A percentile compares a stretch with the other conserved stretches of the same genome.
phyloP scores from a whole-genome alignment of 495 filamentous ascomycete species.

The Clohesyomyces aquaticus region DNA sequence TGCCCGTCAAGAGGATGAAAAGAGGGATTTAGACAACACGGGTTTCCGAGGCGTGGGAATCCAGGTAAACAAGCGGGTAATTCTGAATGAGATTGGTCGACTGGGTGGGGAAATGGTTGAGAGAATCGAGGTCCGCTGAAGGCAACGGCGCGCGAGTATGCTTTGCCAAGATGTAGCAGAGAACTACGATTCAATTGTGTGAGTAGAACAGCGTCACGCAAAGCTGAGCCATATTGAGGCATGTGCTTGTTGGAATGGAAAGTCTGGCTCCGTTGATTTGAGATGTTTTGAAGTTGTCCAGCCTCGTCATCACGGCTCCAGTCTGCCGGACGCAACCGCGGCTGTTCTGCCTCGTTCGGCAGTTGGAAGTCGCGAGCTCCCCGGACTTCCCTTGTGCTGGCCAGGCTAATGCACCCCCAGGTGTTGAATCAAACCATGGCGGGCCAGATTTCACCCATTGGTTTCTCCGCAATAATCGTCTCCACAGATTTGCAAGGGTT shows the following conservation, averaged over 20 bases:
- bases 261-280: too few relatives aligned
- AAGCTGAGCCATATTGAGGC: too few relatives aligned
- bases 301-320: not conserved
- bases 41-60: conserved; percentile 49
- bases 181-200: too few relatives aligned
- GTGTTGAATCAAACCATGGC: not conserved
- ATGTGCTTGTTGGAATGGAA: too few relatives aligned
- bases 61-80: conserved; percentile 70
- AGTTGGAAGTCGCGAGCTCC: conserved; percentile 8
- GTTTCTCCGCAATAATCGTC: conserved; percentile 13
- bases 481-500: not conserved
- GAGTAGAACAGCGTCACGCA: too few relatives aligned
- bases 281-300: too few relatives aligned
- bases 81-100: conserved; percentile 78
- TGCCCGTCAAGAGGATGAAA: conserved; percentile 31
- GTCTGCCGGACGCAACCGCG: not conserved
- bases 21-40: conserved; percentile 38
- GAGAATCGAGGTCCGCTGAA: conserved; percentile 8
- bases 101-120: conserved; percentile 64
- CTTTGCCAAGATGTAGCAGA: too few relatives aligned
- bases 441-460: not conserved
- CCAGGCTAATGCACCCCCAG: too few relatives aligned
- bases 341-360: not conserved
- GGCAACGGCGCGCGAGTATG: not conserved
- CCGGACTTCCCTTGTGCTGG: too few relatives aligned